A percentile compares a stretch with the other conserved stretches of the same genome.
Conservation (phyloP, 1,284 basidiomycete genomes). For the Porodaedalea pini region DNA sequence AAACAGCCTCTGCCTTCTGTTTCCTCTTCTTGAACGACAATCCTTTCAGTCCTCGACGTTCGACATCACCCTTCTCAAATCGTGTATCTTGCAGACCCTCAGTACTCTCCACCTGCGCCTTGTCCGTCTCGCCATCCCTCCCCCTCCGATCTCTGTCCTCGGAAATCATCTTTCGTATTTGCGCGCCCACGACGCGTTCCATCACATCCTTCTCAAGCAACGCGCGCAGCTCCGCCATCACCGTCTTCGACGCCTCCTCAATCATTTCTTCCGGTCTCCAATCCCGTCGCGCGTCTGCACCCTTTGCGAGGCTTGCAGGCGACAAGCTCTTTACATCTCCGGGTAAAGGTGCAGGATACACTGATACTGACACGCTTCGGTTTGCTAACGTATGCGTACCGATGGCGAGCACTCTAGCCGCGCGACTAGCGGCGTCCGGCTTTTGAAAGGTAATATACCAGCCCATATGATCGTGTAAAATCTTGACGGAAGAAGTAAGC, state of each 20-base stretch:
- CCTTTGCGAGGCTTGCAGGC: neutral
- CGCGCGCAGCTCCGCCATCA: constrained; percentile 58
- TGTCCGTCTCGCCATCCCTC: constrained; percentile 15
- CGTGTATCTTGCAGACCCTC: constrained; percentile 28
- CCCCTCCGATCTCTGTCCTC: constrained; percentile 43
- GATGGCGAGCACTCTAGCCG: constrained; percentile 51
- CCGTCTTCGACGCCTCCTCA: constrained; percentile 54
- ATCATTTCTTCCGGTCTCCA: constrained; percentile 61
- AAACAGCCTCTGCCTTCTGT: constrained; percentile 33
- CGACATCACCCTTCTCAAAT: constrained; percentile 24
- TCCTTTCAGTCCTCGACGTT: constrained; percentile 52
- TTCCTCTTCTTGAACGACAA: constrained; percentile 65
- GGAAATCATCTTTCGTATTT: constrained; percentile 51
- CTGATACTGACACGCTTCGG: constrained; percentile 54
- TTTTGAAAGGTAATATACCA: constrained; percentile 71
- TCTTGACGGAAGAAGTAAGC: constrained; percentile 34
- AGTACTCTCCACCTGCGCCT: constrained; percentile 23
- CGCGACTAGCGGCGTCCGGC: constrained; percentile 56
- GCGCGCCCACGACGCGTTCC: constrained; percentile 57
- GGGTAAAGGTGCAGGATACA: constrained; percentile 44
- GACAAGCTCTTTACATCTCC: neutral
- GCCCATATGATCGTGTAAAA: constrained; percentile 61
- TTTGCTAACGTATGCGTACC: constrained; percentile 52
- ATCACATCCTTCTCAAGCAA: constrained; percentile 68
- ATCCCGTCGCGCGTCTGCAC: neutral